Evolutionary conservation across 768 basidiomycete species (phyloP), one percentile per base, ranked within the genome.

Genomic region (Termitomyces sp.): DNA sequence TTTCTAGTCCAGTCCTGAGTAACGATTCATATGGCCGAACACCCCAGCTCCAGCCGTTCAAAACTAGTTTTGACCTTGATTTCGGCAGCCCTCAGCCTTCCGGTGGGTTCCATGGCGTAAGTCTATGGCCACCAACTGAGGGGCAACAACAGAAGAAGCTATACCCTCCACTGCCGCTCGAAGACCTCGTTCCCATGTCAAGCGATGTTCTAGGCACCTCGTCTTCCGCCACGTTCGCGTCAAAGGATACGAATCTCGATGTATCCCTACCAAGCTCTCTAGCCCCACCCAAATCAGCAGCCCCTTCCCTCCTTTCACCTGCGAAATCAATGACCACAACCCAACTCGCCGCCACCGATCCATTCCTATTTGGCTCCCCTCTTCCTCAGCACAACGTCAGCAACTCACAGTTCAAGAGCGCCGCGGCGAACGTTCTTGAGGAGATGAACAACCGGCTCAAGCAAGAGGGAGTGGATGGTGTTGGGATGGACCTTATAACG

Each of bases 281-380:
- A 3, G 35, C 59, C 46, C 31, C 46, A 23, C 39, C 41, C 5
- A 59, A 51, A 20, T 42, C 44, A 20, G 32, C 35, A 10, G 38
- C 29, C 31, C 48, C 50, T 32, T 31, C 60, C 25, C 36, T 47
- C 32, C 49, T 43, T 40, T 38, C 53, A 25, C 48, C 52, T 6
- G 56, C 56, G 38, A 42, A 57, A 13, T 54, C 62, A 7, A 38
- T 60, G 20, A 53, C 63, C 35, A 63, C 70, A 10, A 68, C 56
- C 36, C 61, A 61, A 18, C 60, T 59, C 27, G 56, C 52, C 10
- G 60, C 42, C 0, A 50, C 60, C 11, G 67, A 78, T 22, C 82
- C 85, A 0, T 93, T 92, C 71, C 65, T 90, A 20, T 93, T 93
- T 61, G 90, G 90, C 23, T 91, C 90, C 0, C 86, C 89, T 0